Evolutionary conservation across 2,329 filamentous ascomycete species (phyloP).

Genomic region (Cryoendolithus antarcticus): DNA sequence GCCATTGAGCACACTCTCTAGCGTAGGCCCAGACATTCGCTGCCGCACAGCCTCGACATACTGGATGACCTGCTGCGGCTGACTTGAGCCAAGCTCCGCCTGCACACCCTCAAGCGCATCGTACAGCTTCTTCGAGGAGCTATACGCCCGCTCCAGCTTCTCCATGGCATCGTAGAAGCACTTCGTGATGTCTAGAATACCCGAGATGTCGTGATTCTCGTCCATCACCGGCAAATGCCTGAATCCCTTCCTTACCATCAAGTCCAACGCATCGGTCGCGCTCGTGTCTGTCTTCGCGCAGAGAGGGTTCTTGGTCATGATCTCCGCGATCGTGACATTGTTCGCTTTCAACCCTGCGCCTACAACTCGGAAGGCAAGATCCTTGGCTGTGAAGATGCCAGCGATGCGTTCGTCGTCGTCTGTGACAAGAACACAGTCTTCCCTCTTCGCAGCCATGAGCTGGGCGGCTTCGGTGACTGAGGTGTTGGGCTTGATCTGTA

Average conservation of each 20-base stretch:
- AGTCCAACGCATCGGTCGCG: slow-evolving; percentile 88
- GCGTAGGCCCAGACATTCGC: slow-evolving; percentile 96
- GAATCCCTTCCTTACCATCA: slow-evolving; percentile 98
- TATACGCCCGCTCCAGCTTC: slow-evolving; percentile 94
- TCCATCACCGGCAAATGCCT: slow-evolving; percentile 98
- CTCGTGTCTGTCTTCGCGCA: slow-evolving; percentile 96
- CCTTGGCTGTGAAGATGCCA: slow-evolving; percentile 97
- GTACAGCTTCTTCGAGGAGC: slow-evolving; percentile 94
- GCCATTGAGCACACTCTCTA: slow-evolving; percentile 88
- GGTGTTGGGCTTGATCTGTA: slow-evolving; percentile 92
- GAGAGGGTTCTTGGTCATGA: slow-evolving; percentile 99
- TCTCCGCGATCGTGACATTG: slow-evolving; percentile 87
- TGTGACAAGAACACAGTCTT: slow-evolving; percentile 94
- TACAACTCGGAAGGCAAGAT: slow-evolving; percentile 92
- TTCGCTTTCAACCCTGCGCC: slow-evolving; percentile 79
- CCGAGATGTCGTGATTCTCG: slow-evolving; percentile 97
- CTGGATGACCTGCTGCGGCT: slow-evolving; percentile 97
- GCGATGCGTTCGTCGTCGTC: slow-evolving; percentile 96
- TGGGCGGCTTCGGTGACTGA: slow-evolving; percentile 94
- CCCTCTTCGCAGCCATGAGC: slow-evolving; percentile 95
- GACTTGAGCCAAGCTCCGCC: slow-evolving; percentile 86
- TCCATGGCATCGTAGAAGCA: slow-evolving; percentile 99
- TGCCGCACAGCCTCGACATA: slow-evolving; percentile 90
- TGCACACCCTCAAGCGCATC: slow-evolving; percentile 96
- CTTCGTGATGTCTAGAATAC: slow-evolving; percentile 96